Evolutionary conservation across 208 protist genomes (phyloP).

Genomic region (Leishmania gerbilli): DNA sequence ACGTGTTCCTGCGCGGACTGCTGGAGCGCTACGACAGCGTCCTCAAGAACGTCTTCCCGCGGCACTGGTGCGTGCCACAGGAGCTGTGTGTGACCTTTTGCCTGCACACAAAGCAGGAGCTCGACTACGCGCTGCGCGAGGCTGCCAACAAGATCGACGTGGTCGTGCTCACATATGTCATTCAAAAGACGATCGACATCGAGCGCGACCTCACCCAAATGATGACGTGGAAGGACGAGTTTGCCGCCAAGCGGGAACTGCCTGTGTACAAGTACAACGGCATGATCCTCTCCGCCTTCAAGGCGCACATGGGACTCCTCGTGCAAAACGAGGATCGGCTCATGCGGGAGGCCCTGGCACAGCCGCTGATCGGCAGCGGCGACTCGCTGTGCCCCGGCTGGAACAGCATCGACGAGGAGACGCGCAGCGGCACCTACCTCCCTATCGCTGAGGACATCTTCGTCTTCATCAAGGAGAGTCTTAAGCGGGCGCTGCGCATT

Average conservation of each 20-base stretch:
- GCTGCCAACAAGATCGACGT: conserved; percentile 82
- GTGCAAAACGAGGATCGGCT: conserved; percentile 83
- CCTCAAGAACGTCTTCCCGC: conserved; percentile 85
- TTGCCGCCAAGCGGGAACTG: conserved; percentile 49
- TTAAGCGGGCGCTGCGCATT: conserved; percentile 80
- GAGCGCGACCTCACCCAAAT: conserved; percentile 88
- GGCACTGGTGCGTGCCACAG: conserved; percentile 91
- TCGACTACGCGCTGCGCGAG: conserved; percentile 77
- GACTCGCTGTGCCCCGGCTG: conserved; percentile 74
- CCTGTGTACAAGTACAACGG: conserved; percentile 86
- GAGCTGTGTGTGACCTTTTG: conserved; percentile 93
- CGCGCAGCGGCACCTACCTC: conserved; percentile 59
- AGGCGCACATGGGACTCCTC: conserved; percentile 83
- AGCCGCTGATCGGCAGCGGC: conserved; percentile 81
- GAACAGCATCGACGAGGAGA: conserved; percentile 60
- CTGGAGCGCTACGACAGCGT: conserved; percentile 81
- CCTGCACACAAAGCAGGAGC: conserved; percentile 87
- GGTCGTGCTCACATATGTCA: conserved; percentile 83
- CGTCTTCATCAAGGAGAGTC: conserved; percentile 90
- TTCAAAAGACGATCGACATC: conserved; percentile 94
- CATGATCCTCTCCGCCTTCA: conserved; percentile 82
- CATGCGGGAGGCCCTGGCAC: conserved; percentile 82
- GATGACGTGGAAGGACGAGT: conserved; percentile 83
- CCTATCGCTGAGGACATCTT: conserved; percentile 91
- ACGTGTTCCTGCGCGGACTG: conserved; percentile 85